phyloP scores from a whole-genome alignment of 306 rosid genomes.

The Citrullus colocynthis region DNA sequence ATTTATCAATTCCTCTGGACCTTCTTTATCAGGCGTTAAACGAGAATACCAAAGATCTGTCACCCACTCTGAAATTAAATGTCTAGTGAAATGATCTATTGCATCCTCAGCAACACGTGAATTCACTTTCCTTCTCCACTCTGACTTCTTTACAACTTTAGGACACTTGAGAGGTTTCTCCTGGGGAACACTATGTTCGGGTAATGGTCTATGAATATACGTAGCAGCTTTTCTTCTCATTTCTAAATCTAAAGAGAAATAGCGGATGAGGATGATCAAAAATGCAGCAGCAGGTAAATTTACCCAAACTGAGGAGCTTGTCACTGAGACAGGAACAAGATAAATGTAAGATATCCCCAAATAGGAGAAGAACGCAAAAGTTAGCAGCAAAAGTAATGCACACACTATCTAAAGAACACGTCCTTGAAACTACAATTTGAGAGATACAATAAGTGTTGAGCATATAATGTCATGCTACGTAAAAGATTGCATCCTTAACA shows the following conservation, averaged over 20 bases:
- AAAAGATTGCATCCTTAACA: not conserved
- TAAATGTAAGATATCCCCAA: conserved; percentile 4
- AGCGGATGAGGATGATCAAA: conserved; percentile 58
- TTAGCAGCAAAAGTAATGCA: not conserved
- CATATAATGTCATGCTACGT: not conserved
- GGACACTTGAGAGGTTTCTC: conserved; percentile 40
- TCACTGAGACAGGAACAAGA: conserved; percentile 56
- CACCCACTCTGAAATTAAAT: conserved; percentile 87
- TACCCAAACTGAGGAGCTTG: conserved; percentile 95
- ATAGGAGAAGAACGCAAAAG: not conserved
- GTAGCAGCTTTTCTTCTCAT: conserved; percentile 77
- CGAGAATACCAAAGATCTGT: conserved; percentile 88
- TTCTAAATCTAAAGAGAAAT: conserved; percentile 73
- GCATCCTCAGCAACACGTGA: conserved; percentile 90
- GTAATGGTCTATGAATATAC: conserved; percentile 51
- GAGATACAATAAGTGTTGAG: not conserved
- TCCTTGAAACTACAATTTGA: not conserved
- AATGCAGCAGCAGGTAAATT: conserved; percentile 93
- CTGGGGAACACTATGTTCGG: conserved; percentile 29
- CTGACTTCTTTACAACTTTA: conserved; percentile 43
- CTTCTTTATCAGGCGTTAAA: conserved; percentile 85
- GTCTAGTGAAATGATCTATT: conserved; percentile 69
- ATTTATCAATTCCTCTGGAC: conserved; percentile 76
- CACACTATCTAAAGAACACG: not conserved
- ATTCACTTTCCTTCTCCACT: conserved; percentile 84